These are phyloP conservation scores for Torulaspora delbrueckii DNA, from an alignment of 805 yeast species.

Conservation along the genomic window DNA sequence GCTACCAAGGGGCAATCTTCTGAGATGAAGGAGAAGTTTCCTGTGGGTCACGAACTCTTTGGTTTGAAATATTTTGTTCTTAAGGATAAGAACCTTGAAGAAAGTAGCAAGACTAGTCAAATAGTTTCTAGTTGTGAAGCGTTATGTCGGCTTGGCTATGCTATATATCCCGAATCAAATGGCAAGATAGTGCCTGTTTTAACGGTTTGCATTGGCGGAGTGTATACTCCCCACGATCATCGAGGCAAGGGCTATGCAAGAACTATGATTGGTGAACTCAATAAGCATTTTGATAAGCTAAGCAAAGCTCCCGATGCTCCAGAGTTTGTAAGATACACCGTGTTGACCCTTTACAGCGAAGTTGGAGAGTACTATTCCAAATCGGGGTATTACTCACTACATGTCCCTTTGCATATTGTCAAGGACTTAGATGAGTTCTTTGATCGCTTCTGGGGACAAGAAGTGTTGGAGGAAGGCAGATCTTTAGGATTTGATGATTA, in stretches of 20 bases:
- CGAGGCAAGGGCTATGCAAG: constrained; percentile 56
- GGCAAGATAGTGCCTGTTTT: constrained; percentile 31
- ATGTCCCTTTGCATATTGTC: constrained; percentile 37
- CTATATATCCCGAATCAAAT: constrained; percentile 22
- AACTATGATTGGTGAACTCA: constrained; percentile 40
- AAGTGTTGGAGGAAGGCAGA: constrained; percentile 14
- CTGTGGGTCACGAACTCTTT: constrained; percentile 21
- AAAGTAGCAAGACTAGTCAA: constrained; percentile 27
- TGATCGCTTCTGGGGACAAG: constrained; percentile 15
- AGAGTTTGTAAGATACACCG: constrained; percentile 30
- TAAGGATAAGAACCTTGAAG: constrained; percentile 25
- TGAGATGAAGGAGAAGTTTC: constrained; percentile 14
- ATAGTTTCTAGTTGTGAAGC: constrained; percentile 43
- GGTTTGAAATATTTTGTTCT: constrained; percentile 39
- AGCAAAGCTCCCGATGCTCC: constrained; percentile 19
- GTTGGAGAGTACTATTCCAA: constrained; percentile 61
- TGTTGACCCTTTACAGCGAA: constrained; percentile 61
- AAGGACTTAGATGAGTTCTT: constrained; percentile 22
- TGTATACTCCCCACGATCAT: constrained; percentile 45
- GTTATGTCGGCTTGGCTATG: constrained; percentile 37
- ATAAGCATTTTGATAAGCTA: constrained; percentile 33
- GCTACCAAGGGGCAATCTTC: constrained; percentile 19
- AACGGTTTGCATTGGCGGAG: constrained; percentile 53
- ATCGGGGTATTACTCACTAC: constrained; percentile 52
- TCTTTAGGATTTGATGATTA: constrained; percentile 34